Percentiles rank a stretch among this genome's conserved stretches.
phyloP scores from a whole-genome alignment of 2,329 filamentous ascomycete species.

The Sphaerostilbella broomeana region DNA sequence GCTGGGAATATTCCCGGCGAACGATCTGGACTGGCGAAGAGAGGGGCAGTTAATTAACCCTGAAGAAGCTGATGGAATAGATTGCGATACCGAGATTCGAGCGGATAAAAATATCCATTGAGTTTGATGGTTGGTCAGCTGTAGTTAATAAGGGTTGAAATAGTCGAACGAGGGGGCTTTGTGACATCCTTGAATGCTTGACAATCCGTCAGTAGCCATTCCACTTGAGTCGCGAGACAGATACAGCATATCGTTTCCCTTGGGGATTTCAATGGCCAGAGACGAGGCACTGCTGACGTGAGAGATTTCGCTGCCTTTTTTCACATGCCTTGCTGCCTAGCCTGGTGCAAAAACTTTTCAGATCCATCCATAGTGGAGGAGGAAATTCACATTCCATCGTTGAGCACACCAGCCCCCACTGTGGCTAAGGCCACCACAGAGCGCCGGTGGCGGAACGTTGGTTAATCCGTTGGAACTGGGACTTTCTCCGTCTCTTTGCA shows the following conservation, averaged over 20 bases:
- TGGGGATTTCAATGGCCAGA: not conserved
- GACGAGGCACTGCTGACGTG: not conserved
- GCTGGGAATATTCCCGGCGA: not conserved
- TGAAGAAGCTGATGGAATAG: not conserved
- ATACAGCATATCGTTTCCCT: not conserved
- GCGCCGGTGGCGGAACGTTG: not conserved
- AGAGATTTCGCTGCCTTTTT: not conserved
- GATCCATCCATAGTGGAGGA: not conserved
- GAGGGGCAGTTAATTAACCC: constrained; percentile 4
- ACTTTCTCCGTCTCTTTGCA: not conserved
- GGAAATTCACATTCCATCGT: not conserved
- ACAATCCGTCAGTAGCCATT: no score
- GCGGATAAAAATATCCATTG: not conserved
- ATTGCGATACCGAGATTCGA: not conserved
- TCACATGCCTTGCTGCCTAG: not conserved
- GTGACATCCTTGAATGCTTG: not conserved
- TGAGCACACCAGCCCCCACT: constrained; percentile 1
- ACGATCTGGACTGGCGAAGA: not conserved
- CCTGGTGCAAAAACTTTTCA: not conserved
- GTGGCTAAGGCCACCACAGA: not conserved
- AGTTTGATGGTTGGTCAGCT: not conserved
- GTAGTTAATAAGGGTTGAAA: not conserved
- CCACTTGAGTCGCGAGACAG: not conserved
- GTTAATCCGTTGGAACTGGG: constrained; percentile 1
- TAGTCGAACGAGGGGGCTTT: no score